phyloP scores from a whole-genome alignment of 75 land plant species.

The Isoetes taiwanensis region DNA sequence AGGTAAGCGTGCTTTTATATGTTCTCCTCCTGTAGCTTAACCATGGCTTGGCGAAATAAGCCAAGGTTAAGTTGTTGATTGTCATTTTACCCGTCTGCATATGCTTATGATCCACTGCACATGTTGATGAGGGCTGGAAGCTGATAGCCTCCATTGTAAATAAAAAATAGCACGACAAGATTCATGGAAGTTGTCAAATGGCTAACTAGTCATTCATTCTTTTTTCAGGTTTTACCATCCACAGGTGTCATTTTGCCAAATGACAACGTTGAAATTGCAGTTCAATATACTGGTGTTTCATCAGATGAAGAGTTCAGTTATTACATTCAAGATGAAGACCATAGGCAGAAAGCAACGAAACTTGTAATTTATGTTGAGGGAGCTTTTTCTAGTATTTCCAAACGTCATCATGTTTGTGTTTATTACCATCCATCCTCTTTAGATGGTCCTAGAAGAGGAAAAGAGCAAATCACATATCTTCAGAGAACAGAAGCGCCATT shows the following conservation, averaged over 20 bases:
- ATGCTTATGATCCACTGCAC: not conserved
- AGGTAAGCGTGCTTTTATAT: conserved; percentile 33
- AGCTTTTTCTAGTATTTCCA: no score
- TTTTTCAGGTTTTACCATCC: conserved; percentile 43
- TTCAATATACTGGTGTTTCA: conserved; percentile 30
- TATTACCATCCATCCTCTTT: no score
- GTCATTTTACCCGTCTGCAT: no score
- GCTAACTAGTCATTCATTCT: conserved; percentile 7
- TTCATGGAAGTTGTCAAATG: not conserved
- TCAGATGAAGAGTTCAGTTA: conserved; percentile 29
- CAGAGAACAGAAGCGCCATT: no score
- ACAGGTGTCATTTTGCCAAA: conserved; percentile 49
- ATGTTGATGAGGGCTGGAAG: not conserved
- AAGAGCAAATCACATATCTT: no score
- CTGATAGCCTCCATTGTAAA: no score
- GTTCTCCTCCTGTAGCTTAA: not conserved
- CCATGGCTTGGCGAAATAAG: not conserved
- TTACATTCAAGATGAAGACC: no score
- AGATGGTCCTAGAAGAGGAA: no score
- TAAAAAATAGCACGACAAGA: no score
- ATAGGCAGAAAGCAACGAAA: no score
- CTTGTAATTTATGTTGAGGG: no score
- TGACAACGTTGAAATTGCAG: conserved; percentile 29
- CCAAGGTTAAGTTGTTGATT: not conserved
- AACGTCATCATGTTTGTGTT: no score